Evolutionary conservation across 2,329 filamentous ascomycete species (phyloP).

Genomic region (Pyrenophora graminea): DNA sequence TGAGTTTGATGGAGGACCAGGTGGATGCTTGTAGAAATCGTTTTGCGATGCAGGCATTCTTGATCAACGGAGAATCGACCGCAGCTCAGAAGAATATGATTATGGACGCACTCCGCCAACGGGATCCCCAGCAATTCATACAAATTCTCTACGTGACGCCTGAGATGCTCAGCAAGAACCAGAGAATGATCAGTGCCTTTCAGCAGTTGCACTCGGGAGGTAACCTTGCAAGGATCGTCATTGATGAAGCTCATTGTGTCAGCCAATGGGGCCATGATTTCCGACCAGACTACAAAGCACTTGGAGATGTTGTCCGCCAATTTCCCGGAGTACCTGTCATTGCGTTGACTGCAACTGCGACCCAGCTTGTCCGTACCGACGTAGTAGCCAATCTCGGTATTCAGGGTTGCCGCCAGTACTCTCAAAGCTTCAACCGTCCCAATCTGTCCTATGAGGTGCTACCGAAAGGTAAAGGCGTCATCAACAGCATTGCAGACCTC

Average conservation of each 20-base stretch:
- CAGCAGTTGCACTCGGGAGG: constrained; percentile 68
- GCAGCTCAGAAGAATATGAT: constrained; percentile 67
- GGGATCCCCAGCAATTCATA: constrained; percentile 73
- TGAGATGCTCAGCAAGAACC: constrained; percentile 90
- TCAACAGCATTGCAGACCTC: constrained; percentile 62
- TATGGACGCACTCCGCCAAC: constrained; percentile 64
- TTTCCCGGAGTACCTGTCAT: constrained; percentile 86
- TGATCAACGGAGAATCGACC: constrained; percentile 78
- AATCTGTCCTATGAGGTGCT: constrained; percentile 90
- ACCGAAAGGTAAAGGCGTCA: constrained; percentile 65
- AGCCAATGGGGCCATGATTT: constrained; percentile 99
- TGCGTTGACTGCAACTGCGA: constrained; percentile 94
- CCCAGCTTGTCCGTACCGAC: constrained; percentile 87
- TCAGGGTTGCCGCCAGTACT: constrained; percentile 74
- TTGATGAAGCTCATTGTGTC: constrained; percentile 98
- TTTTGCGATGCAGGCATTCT: constrained; percentile 75
- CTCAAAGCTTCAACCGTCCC: constrained; percentile 95
- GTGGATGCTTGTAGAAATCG: constrained; percentile 73
- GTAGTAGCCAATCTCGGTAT: constrained; percentile 92
- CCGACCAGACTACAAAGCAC: constrained; percentile 87
- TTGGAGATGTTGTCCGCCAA: constrained; percentile 72
- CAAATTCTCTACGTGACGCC: constrained; percentile 94
- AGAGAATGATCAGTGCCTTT: constrained; percentile 68
- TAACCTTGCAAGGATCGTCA: constrained; percentile 86
- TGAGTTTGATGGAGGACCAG: constrained; percentile 98